These are phyloP conservation scores for Globisporangium paddicum DNA, from an alignment of 352 stramenopile genomes.

Conservation along the genomic window DNA sequence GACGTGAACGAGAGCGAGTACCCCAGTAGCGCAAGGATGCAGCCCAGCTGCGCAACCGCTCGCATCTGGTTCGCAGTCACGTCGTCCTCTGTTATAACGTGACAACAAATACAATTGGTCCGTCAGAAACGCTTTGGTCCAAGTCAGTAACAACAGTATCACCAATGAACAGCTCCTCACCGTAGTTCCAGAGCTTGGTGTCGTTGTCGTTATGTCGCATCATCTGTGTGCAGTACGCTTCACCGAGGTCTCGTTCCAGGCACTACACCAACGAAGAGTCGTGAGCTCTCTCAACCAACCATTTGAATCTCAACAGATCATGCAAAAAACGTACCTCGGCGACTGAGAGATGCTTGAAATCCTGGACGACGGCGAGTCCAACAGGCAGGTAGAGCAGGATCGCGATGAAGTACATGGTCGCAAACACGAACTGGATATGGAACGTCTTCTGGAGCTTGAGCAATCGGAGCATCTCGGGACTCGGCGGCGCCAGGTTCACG, in stretches of 20 bases:
- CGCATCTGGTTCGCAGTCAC: slow-evolving; percentile 33
- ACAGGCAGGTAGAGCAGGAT: slow-evolving; percentile 23
- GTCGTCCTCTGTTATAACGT: slow-evolving; percentile 21
- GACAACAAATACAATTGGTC: not conserved
- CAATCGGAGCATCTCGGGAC: slow-evolving; percentile 12
- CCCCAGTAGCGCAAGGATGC: slow-evolving; percentile 48
- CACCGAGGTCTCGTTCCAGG: slow-evolving; percentile 24
- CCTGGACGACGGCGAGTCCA: slow-evolving; percentile 16
- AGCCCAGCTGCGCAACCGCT: slow-evolving; percentile 32
- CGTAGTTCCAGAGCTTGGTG: slow-evolving; percentile 48
- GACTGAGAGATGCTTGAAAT: slow-evolving; percentile 16
- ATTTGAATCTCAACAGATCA: not conserved
- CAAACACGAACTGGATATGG: slow-evolving; percentile 23
- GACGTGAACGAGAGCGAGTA: slow-evolving; percentile 46
- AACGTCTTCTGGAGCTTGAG: slow-evolving; percentile 22
- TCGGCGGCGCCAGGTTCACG: slow-evolving; percentile 9
- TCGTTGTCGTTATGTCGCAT: slow-evolving; percentile 23
- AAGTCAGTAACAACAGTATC: not conserved
- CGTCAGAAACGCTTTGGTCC: not conserved
- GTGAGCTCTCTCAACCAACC: not conserved
- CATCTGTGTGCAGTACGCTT: slow-evolving; percentile 28
- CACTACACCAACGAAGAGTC: slow-evolving; percentile 3
- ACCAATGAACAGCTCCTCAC: slow-evolving; percentile 15
- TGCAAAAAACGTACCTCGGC: slow-evolving; percentile 1
- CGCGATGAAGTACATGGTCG: slow-evolving; percentile 15